These are phyloP conservation scores for Tremella fuciformis DNA, from an alignment of 768 basidiomycete genomes.

Conservation along the genomic window DNA sequence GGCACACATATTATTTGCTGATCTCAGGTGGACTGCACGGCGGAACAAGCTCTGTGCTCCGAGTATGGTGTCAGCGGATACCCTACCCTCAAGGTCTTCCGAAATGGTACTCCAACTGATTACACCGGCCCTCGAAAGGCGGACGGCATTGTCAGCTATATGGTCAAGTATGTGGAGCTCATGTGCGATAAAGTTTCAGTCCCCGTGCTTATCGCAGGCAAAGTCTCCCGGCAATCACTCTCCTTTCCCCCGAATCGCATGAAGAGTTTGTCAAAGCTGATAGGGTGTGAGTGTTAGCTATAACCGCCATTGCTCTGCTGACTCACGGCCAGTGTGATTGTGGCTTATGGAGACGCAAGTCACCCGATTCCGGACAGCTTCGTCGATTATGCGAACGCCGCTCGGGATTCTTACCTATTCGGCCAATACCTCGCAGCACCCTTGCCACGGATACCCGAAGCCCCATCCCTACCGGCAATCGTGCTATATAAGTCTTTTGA, in stretches of 20 bases:
- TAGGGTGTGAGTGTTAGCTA: constrained; percentile 59
- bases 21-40: constrained; percentile 80
- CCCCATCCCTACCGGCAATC: constrained; percentile 75
- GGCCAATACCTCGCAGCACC: constrained; percentile 71
- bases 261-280: constrained; percentile 83
- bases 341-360: constrained; percentile 76
- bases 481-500: constrained; percentile 92
- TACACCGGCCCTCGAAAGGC: constrained; percentile 88
- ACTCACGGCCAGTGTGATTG: constrained; percentile 59
- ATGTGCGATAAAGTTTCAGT: background rate
- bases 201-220: constrained; percentile 59
- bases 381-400: constrained; percentile 72
- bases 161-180: constrained; percentile 72
- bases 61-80: constrained; percentile 85
- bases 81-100: constrained; percentile 90
- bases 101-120: constrained; percentile 71
- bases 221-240: constrained; percentile 86
- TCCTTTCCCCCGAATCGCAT: constrained; percentile 71
- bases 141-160: constrained; percentile 93
- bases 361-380: constrained; percentile 75
- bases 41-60: constrained; percentile 86
- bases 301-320: background rate
- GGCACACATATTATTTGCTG: background rate
- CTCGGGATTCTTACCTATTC: constrained; percentile 92
- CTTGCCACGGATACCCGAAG: constrained; percentile 58